Percentiles rank a stretch among this genome's conserved stretches.
Evolutionary conservation across 2,329 filamentous ascomycete species (phyloP).

Genomic region (Talaromyces sp.): DNA sequence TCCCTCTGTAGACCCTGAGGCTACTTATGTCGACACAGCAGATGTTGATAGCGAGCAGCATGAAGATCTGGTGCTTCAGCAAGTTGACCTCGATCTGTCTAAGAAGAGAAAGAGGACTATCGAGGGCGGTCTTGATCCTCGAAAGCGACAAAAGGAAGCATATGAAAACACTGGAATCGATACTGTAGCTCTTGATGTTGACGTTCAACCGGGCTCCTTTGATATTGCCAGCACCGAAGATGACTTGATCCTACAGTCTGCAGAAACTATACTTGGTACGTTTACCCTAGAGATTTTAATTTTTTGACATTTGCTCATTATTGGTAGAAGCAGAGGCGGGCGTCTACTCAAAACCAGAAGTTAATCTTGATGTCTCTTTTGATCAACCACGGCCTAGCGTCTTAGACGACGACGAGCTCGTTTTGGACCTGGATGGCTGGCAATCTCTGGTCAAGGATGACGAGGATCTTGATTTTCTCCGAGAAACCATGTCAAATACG

Average conservation of each 20-base stretch:
- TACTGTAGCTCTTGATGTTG: constrained; percentile 49
- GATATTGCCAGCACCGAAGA: constrained; percentile 7
- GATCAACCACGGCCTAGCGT: constrained; percentile 61
- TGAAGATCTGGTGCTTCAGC: constrained; percentile 16
- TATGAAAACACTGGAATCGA: constrained; percentile 72
- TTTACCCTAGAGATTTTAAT: not conserved
- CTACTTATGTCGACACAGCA: constrained; percentile 18
- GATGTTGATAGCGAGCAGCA: constrained; percentile 22
- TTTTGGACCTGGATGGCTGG: constrained; percentile 69
- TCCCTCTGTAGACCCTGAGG: constrained; percentile 21
- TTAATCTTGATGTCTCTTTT: constrained; percentile 60
- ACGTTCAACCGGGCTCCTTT: constrained; percentile 3
- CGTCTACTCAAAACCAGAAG: constrained; percentile 41
- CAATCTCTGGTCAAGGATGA: constrained; percentile 66
- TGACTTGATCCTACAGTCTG: constrained; percentile 2
- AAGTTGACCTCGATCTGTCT: constrained; percentile 47
- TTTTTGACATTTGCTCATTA: not conserved
- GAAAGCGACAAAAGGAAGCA: constrained; percentile 80
- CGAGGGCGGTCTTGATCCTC: constrained; percentile 63
- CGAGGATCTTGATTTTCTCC: constrained; percentile 61
- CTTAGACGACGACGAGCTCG: constrained; percentile 60
- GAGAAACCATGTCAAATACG: constrained; percentile 49
- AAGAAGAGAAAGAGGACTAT: constrained; percentile 70
- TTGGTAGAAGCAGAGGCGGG: not conserved
- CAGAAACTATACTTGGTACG: constrained; percentile 11